Percentiles rank a stretch among this genome's conserved stretches.
phyloP scores from a whole-genome alignment of 306 rosid genomes.

The Cyclanthera cordifolia region DNA sequence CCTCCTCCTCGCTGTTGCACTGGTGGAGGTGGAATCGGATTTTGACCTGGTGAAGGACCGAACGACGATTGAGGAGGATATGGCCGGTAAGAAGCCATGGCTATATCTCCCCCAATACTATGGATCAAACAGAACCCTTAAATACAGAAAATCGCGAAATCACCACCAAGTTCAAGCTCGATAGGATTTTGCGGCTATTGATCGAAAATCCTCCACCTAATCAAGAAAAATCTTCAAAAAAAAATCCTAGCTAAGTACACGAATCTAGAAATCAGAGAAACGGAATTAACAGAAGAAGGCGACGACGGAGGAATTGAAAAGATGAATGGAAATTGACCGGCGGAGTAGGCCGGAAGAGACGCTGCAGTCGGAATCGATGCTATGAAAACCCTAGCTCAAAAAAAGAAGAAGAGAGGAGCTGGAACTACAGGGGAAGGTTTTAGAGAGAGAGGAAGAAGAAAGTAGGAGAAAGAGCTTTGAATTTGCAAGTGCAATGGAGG shows the following conservation, averaged over 20 bases:
- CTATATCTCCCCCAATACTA: slow-evolving; percentile 9
- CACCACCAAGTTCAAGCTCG: not conserved
- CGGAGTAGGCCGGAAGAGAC: not conserved
- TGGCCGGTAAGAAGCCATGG: slow-evolving; percentile 90
- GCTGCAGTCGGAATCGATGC: not conserved
- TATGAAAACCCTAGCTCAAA: not conserved
- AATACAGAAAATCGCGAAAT: not conserved
- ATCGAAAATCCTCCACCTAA: not conserved
- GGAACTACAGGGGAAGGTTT: not conserved
- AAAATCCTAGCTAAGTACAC: not conserved
- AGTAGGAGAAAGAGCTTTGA: not conserved
- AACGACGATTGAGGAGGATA: slow-evolving; percentile 73
- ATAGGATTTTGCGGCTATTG: not conserved
- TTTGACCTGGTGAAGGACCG: slow-evolving; percentile 43
- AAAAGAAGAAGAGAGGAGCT: not conserved
- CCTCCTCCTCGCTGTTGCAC: slow-evolving; percentile 30
- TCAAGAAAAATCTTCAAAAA: not conserved
- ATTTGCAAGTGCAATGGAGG: too few species aligned
- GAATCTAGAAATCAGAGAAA: not conserved
- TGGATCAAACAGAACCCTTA: not conserved
- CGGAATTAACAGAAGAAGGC: not conserved
- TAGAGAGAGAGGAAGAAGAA: not conserved
- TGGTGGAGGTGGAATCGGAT: slow-evolving; percentile 35
- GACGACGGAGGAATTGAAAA: not conserved
- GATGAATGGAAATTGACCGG: not conserved